Evolutionary conservation across 163 green algal genomes (phyloP).

Genomic region (Chloromonas sp.): DNA sequence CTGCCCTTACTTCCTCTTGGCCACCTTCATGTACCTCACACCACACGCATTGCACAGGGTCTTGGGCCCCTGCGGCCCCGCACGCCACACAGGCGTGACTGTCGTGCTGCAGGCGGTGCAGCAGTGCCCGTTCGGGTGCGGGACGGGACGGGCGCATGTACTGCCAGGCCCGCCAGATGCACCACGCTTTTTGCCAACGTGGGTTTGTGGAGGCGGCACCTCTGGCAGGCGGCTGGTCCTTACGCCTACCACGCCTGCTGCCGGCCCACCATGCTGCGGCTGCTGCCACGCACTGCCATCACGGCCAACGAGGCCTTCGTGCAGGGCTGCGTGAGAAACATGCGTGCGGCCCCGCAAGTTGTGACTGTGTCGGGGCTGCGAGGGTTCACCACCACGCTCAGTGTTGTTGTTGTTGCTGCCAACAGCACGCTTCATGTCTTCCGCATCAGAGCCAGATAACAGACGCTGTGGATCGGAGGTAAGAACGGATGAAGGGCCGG

Average conservation of each 20-base stretch:
- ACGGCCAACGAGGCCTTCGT: no score
- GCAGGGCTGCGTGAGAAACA: no score
- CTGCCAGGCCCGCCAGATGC: background rate
- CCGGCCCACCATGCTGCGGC: background rate
- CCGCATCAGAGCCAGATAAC: no score
- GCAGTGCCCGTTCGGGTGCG: slow-evolving; percentile 28
- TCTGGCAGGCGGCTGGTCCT: background rate
- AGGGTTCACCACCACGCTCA: no score
- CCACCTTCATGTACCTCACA: slow-evolving; percentile 65
- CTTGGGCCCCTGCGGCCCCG: slow-evolving; percentile 69
- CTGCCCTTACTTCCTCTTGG: background rate
- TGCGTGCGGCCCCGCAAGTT: no score
- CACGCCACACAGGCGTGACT: slow-evolving; percentile 69
- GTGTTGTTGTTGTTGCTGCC: no score
- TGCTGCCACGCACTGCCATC: background rate
- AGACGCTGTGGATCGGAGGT: no score
- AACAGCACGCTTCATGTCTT: no score
- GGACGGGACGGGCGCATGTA: slow-evolving; percentile 8
- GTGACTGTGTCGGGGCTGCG: no score
- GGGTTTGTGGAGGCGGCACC: background rate
- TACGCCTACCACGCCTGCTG: background rate
- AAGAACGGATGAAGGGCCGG: no score
- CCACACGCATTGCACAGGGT: slow-evolving; percentile 82
- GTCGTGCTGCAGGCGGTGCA: slow-evolving; percentile 32
- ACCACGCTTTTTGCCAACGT: background rate